A percentile compares a stretch with the other conserved stretches of the same genome.
phyloP scores from a whole-genome alignment of 148 eudicot species.

The Tetragonia tetragonoides region DNA sequence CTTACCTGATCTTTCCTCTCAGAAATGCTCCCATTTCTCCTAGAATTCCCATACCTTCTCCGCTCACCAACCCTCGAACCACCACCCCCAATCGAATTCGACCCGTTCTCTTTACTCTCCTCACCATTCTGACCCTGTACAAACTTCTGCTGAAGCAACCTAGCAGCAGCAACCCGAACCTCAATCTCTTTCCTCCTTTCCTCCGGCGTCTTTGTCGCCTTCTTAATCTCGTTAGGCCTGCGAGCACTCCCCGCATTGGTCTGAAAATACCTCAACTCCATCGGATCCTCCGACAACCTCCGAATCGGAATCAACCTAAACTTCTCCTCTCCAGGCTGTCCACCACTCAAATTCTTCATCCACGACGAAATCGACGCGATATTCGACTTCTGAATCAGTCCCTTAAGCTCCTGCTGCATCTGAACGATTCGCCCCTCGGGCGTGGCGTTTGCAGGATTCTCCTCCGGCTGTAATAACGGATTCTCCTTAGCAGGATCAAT shows the following conservation, averaged over 20 bases:
- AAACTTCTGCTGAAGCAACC: constrained; percentile 81
- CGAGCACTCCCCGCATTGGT: constrained; percentile 15
- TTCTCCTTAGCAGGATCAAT: constrained; percentile 81
- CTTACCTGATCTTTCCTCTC: constrained; percentile 75
- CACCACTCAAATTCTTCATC: constrained; percentile 76
- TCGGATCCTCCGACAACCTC: constrained; percentile 72
- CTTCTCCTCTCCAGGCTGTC: constrained; percentile 65
- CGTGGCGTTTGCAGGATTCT: constrained; percentile 38
- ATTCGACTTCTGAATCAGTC: constrained; percentile 65
- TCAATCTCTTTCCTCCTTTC: constrained; percentile 92
- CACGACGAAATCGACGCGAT: constrained; percentile 68
- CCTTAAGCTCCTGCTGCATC: constrained; percentile 53
- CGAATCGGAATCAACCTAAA: constrained; percentile 60
- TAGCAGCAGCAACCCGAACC: constrained; percentile 89
- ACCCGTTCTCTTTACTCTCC: constrained; percentile 30
- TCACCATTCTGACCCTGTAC: constrained; percentile 39
- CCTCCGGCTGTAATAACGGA: constrained; percentile 28
- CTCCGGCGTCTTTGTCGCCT: constrained; percentile 79
- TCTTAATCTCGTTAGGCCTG: constrained; percentile 82
- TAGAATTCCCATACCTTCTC: constrained; percentile 48
- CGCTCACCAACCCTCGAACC: constrained; percentile 53
- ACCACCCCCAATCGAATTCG: constrained; percentile 22
- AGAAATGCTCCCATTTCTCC: constrained; percentile 49
- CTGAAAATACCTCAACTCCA: constrained; percentile 56
- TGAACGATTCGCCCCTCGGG: constrained; percentile 47